These are phyloP conservation scores for Phytophthora meadii DNA, from an alignment of 352 stramenopile genomes.

Conservation along the genomic window DNA sequence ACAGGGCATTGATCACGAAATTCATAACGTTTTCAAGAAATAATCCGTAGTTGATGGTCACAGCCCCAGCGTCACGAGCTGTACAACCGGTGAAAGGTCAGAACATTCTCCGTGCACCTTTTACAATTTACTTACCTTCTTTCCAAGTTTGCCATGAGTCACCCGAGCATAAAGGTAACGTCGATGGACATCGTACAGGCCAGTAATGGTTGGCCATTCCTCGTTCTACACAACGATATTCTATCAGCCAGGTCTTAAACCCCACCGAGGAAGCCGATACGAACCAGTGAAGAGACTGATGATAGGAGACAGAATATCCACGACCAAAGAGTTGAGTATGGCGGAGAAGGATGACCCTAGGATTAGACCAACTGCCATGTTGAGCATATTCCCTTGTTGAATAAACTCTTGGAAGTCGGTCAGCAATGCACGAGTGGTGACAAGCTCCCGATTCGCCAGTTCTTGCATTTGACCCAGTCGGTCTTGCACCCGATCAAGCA, in stretches of 20 bases:
- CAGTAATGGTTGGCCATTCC: conserved; percentile 70
- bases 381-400: conserved; percentile 79
- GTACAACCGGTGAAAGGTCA: background rate
- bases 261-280: too few relatives aligned
- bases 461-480: too few relatives aligned
- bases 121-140: conserved; percentile 42
- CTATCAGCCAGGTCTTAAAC: background rate
- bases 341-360: conserved; percentile 68
- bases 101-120: background rate
- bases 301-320: conserved; percentile 69
- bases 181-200: conserved; percentile 57
- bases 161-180: conserved; percentile 41
- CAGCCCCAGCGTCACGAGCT: conserved; percentile 63
- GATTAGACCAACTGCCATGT: conserved; percentile 74
- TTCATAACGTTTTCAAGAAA: conserved; percentile 79
- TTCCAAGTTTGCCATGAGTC: conserved; percentile 71
- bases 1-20: conserved; percentile 76
- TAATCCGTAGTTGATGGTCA: conserved; percentile 76
- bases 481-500: conserved; percentile 34
- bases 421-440: conserved; percentile 17
- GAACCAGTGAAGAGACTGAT: conserved; percentile 74
- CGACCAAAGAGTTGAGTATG: conserved; percentile 79
- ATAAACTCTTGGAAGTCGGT: conserved; percentile 78
- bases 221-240: conserved; percentile 40
- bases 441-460: too few relatives aligned